These are phyloP conservation scores for Trichoderma simmonsii DNA, from an alignment of 2,329 filamentous ascomycete species.

Conservation along the genomic window DNA sequence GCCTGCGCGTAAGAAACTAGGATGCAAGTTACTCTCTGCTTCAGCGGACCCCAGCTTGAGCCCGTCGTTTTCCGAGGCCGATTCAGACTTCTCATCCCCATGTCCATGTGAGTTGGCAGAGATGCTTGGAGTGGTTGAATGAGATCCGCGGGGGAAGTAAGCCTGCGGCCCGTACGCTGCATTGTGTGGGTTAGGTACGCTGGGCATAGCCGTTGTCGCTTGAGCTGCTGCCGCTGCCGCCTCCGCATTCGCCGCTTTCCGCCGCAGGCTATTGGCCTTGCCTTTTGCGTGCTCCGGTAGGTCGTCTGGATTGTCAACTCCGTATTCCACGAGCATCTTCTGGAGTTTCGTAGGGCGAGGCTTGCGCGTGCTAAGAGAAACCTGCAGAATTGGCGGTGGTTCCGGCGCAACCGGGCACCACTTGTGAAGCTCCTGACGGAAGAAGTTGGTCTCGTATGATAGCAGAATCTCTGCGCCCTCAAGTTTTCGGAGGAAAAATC, in stretches of 20 bases:
- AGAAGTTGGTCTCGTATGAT: conserved; percentile 93
- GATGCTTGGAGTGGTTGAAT: conserved; percentile 18
- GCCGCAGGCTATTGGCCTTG: conserved; percentile 70
- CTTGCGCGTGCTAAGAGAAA: conserved; percentile 89
- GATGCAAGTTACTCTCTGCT: conserved; percentile 40
- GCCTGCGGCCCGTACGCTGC: conserved; percentile 27
- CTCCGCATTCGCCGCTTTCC: conserved; percentile 64
- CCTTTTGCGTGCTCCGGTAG: conserved; percentile 78
- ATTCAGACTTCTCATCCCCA: conserved; percentile 27
- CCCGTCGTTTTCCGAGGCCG: conserved; percentile 28
- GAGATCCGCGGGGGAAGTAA: conserved; percentile 27
- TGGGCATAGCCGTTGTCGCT: conserved; percentile 5
- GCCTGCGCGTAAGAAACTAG: conserved; percentile 41
- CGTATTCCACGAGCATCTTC: conserved; percentile 85
- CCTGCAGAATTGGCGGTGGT: conserved; percentile 79
- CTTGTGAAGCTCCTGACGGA: conserved; percentile 91
- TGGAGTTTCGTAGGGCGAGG: conserved; percentile 95
- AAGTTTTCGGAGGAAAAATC: conserved; percentile 95
- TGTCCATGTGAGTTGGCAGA: conserved; percentile 30
- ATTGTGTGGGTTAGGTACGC: conserved; percentile 23
- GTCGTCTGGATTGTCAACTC: conserved; percentile 86
- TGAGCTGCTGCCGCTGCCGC: conserved; percentile 42
- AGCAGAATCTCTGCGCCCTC: conserved; percentile 94
- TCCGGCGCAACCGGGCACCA: conserved; percentile 88
- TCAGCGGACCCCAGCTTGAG: conserved; percentile 40